phyloP scores from a whole-genome alignment of 768 basidiomycete species.

The Leccinum variicolor region DNA sequence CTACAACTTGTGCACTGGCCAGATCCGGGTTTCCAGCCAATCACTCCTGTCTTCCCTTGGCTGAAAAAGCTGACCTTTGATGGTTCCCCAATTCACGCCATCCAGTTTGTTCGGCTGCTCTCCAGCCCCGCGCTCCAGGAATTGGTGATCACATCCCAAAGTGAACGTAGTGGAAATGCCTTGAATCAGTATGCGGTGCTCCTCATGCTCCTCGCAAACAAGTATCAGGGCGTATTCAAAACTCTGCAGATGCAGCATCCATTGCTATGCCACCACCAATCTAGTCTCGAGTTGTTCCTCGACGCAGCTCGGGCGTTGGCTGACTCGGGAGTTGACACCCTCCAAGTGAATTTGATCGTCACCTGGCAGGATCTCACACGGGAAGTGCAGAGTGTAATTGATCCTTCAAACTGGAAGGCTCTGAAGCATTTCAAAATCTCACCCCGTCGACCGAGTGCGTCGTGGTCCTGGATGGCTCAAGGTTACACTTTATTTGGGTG shows the following conservation, averaged over 20 bases:
- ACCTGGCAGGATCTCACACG: conserved; percentile 12
- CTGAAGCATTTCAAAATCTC: conserved; percentile 15
- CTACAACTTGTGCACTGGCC: conserved; percentile 24
- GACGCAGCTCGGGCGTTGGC: conserved; percentile 13
- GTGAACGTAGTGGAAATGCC: conserved; percentile 7
- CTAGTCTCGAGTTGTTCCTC: conserved; percentile 15
- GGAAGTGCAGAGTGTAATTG: conserved; percentile 22
- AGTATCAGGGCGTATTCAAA: conserved; percentile 20
- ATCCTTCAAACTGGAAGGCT: conserved; percentile 16
- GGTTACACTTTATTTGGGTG: conserved; percentile 5
- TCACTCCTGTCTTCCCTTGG: conserved; percentile 21
- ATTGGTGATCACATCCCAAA: conserved; percentile 16
- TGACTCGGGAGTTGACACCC: conserved; percentile 10
- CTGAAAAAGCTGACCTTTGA: conserved; percentile 20
- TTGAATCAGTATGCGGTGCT: conserved; percentile 16
- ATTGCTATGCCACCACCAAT: conserved; percentile 14
- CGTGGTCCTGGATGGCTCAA: conserved; percentile 15
- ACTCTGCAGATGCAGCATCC: conserved; percentile 18
- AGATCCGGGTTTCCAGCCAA: conserved; percentile 14
- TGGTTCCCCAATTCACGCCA: conserved; percentile 16
- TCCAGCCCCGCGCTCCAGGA: conserved; percentile 18
- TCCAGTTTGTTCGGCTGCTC: conserved; percentile 20
- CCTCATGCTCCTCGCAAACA: conserved; percentile 20
- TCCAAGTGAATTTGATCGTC: conserved; percentile 17
- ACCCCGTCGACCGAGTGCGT: conserved; percentile 3